A percentile compares a stretch with the other conserved stretches of the same genome.
These are phyloP conservation scores for Agrostemma githago DNA, from an alignment of 148 eudicot species.

Conservation along the genomic window DNA sequence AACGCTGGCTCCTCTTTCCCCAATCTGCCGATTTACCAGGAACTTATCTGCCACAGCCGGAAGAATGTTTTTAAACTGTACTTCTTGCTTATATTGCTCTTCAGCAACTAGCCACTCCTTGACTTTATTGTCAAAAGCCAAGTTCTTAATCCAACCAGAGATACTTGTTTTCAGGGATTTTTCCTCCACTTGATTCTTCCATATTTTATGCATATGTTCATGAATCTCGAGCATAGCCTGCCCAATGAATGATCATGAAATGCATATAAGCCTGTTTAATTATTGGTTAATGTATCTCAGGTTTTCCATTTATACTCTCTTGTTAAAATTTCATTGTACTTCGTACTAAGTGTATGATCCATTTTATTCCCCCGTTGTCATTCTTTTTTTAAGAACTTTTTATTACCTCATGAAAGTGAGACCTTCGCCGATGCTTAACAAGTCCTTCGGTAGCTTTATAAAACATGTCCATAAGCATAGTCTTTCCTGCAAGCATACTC, in stretches of 20 bases:
- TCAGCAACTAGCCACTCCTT: conserved; percentile 94
- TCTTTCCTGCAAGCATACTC: conserved; percentile 59
- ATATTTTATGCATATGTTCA: conserved; percentile 90
- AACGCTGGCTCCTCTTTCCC: conserved; percentile 67
- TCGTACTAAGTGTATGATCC: background rate
- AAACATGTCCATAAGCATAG: conserved; percentile 99
- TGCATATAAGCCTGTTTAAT: background rate
- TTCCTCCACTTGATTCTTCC: conserved; percentile 73
- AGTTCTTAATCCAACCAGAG: conserved; percentile 82
- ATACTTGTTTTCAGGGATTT: conserved; percentile 64
- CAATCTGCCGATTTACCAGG: conserved; percentile 51
- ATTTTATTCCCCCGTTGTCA: background rate
- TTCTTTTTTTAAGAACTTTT: background rate
- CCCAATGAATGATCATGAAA: conserved; percentile 13
- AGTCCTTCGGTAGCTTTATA: conserved; percentile 77
- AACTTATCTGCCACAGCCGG: conserved; percentile 93
- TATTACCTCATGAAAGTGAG: conserved; percentile 89
- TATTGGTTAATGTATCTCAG: background rate
- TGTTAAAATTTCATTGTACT: background rate
- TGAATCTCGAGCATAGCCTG: conserved; percentile 98
- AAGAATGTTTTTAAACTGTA: conserved; percentile 78
- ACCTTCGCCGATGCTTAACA: conserved; percentile 82
- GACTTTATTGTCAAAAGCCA: conserved; percentile 76
- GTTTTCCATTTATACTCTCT: background rate
- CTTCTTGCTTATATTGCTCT: conserved; percentile 76